Evolutionary conservation across 2,329 filamentous ascomycete genomes (phyloP), one percentile per base, ranked within the genome.

Genomic region (Sporothrix variecibatus): DNA sequence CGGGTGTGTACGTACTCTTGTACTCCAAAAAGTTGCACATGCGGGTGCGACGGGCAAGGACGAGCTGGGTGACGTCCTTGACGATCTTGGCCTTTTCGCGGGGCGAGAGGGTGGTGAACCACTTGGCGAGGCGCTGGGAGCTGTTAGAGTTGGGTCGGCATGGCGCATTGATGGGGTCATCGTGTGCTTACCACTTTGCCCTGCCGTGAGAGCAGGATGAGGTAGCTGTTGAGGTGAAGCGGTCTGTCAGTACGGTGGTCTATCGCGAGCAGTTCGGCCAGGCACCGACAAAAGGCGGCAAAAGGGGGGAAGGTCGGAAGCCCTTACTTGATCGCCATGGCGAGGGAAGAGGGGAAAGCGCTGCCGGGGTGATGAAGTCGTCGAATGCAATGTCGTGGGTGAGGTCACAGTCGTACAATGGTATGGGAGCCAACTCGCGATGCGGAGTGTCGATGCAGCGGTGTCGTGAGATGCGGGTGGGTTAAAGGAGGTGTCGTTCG

Each of bases 21-120:
- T 99, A 99, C 83, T 99, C 96, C 75, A 99, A 90, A 84, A 99
- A 99, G 85, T 99, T 99, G 90, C 96, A 99, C 96, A 99, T 99
- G 83, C 96, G 94, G 75, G 96, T 98, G 81, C 96, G 91, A 79
- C 96, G 91, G 76, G 96, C 96, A 78, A 99, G 91, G 79, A 99
- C 96, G 69, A 98, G 93, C 85, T 98, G 96, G 76, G 96, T 94
- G 80, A 99, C 96, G 87, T 99, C 96, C 85, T 99, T 99, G 88
- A 99, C 95, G 82, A 99, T 98, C 89, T 99, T 99, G 85, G 95
- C 96, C 87, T 99, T 99, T 82, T 99, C 96, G 85, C 93, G 98
- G 77, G 96, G 96, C 49, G 95, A 97, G 76, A 99, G 89, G 20
- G 96, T 99, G 73, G 95, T 97, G 86, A 99, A 99, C 96, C 96